Evolutionary conservation across 352 stramenopile genomes (phyloP).

Genomic region (Globisporangium carolinianum): DNA sequence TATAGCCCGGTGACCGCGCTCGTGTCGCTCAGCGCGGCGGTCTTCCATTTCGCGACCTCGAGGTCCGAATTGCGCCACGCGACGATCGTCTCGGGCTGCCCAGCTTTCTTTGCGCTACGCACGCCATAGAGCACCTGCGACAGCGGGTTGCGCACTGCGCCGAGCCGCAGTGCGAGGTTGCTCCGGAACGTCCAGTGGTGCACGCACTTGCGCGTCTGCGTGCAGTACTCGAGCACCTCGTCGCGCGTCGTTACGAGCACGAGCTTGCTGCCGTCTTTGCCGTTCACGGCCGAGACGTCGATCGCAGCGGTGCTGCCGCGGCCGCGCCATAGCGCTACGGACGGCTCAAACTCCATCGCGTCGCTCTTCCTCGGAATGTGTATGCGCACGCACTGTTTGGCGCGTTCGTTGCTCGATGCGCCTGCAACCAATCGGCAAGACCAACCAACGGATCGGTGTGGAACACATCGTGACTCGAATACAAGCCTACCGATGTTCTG

Average conservation of each 20-base stretch:
- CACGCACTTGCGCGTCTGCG: slow-evolving; percentile 54
- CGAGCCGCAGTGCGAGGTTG: slow-evolving; percentile 34
- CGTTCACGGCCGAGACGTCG: slow-evolving; percentile 27
- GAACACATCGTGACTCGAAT: neutral
- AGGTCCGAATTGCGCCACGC: slow-evolving; percentile 56
- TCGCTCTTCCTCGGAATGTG: neutral
- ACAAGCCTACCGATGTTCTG: neutral
- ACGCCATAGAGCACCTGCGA: slow-evolving; percentile 57
- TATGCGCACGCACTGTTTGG: neutral
- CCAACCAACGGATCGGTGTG: slow-evolving; percentile 19
- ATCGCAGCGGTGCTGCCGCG: slow-evolving; percentile 41
- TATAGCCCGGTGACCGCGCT: slow-evolving; percentile 35
- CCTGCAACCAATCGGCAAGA: slow-evolving; percentile 8
- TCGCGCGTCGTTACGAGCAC: slow-evolving; percentile 57
- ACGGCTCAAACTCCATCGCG: slow-evolving; percentile 66
- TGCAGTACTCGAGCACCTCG: slow-evolving; percentile 64
- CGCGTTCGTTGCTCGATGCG: neutral
- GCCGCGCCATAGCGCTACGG: slow-evolving; percentile 55
- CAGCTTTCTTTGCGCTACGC: slow-evolving; percentile 42
- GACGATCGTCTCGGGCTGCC: slow-evolving; percentile 37
- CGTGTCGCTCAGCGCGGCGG: slow-evolving; percentile 23
- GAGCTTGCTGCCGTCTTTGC: slow-evolving; percentile 45
- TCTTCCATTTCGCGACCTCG: slow-evolving; percentile 60
- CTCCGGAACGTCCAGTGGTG: slow-evolving; percentile 77
- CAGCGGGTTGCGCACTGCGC: slow-evolving; percentile 44